Evolutionary conservation across 768 basidiomycete genomes (phyloP).

Genomic region (Boletus subparvulus): DNA sequence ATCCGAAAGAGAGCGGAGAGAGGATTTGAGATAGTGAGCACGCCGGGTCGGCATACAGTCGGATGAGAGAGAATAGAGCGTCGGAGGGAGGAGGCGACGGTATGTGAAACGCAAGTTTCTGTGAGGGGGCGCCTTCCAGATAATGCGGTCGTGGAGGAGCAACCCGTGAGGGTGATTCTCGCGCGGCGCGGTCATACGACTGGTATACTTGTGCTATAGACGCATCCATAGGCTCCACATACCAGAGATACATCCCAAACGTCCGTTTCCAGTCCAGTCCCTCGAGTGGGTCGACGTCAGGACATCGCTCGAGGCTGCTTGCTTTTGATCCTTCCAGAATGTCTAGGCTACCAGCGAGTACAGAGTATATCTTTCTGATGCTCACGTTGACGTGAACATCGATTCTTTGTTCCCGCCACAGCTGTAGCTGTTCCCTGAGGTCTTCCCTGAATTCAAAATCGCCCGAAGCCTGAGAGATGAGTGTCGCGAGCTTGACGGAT

Average conservation of each 20-base stretch:
- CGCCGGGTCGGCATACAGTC: slow-evolving; percentile 70
- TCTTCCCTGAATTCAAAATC: slow-evolving; percentile 73
- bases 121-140: slow-evolving; percentile 32
- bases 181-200: slow-evolving; percentile 51
- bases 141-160: slow-evolving; percentile 64
- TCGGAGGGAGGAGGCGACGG: slow-evolving; percentile 54
- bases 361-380: slow-evolving; percentile 77
- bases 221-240: slow-evolving; percentile 66
- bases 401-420: slow-evolving; percentile 80
- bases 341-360: slow-evolving; percentile 76
- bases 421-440: slow-evolving; percentile 67
- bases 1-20: slow-evolving; percentile 68
- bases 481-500: slow-evolving; percentile 82
- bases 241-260: slow-evolving; percentile 92
- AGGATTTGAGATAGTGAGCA: slow-evolving; percentile 69
- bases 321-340: slow-evolving; percentile 55
- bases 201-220: slow-evolving; percentile 68
- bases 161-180: slow-evolving; percentile 39
- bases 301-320: slow-evolving; percentile 49
- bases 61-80: slow-evolving; percentile 78
- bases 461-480: slow-evolving; percentile 84
- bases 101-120: slow-evolving; percentile 41
- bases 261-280: slow-evolving; percentile 93
- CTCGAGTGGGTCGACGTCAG: slow-evolving; percentile 61
- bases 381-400: slow-evolving; percentile 65